phyloP scores from a whole-genome alignment of 2,329 filamentous ascomycete genomes.

The Nothopassalora personata region DNA sequence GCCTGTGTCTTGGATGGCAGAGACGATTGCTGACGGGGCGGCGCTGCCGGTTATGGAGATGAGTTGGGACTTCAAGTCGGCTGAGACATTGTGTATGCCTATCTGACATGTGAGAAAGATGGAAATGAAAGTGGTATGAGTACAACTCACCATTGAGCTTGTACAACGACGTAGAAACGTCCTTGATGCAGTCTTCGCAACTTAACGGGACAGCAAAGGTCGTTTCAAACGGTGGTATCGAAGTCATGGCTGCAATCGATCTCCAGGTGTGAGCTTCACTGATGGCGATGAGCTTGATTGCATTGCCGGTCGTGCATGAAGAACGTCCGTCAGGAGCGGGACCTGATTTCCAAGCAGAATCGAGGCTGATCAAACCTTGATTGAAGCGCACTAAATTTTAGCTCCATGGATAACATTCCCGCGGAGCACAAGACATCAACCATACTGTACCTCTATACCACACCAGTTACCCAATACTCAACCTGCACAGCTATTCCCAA shows the following conservation, averaged over 20 bases:
- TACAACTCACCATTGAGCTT: conserved; percentile 57
- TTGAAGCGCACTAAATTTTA: no score
- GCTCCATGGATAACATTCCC: no score
- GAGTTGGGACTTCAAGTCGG: conserved; percentile 74
- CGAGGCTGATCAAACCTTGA: no score
- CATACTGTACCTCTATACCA: no score
- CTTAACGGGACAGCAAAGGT: conserved; percentile 92
- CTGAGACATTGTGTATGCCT: conserved; percentile 73
- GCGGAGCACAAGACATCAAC: no score
- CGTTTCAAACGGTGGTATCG: conserved; percentile 56
- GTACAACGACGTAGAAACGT: conserved; percentile 73
- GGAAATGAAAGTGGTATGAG: background rate
- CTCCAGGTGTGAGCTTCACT: background rate
- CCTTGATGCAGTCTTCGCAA: conserved; percentile 83
- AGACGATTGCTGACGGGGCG: conserved; percentile 81
- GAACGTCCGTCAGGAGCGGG: background rate
- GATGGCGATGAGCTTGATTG: background rate
- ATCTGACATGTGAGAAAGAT: background rate
- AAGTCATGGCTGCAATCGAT: conserved; percentile 16
- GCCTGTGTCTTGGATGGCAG: conserved; percentile 82
- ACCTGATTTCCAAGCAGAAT: background rate
- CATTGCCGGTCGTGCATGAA: background rate
- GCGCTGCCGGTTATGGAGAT: conserved; percentile 84
- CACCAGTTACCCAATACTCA: no score
- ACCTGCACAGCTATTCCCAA: no score